A percentile compares a stretch with the other conserved stretches of the same genome.
phyloP scores from a whole-genome alignment of 2,329 filamentous ascomycete species.

The Fusarium sp. region DNA sequence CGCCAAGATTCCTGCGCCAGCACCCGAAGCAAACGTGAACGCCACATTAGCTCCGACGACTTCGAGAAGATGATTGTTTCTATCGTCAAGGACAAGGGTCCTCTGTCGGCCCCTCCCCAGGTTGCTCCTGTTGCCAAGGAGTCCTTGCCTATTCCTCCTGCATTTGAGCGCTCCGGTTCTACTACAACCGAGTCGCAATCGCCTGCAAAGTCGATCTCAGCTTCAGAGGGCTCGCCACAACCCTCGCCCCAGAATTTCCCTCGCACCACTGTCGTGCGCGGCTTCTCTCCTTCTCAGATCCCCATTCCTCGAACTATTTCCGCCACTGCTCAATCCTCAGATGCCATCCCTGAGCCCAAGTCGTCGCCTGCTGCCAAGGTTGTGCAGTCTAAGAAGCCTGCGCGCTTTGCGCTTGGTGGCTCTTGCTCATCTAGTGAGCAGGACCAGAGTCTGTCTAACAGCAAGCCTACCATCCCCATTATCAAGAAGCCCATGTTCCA shows the following conservation, averaged over 20 bases:
- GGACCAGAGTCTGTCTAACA: constrained; percentile 64
- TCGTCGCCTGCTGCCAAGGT: constrained; percentile 73
- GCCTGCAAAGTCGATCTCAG: constrained; percentile 73
- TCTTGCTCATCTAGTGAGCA: constrained; percentile 82
- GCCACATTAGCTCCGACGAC: constrained; percentile 93
- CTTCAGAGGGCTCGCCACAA: constrained; percentile 49
- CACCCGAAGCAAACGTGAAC: constrained; percentile 82
- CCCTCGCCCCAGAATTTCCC: constrained; percentile 50
- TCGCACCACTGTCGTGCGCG: constrained; percentile 76
- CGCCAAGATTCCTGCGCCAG: constrained; percentile 79
- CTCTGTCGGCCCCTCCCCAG: constrained; percentile 61
- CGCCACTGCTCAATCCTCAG: constrained; percentile 68
- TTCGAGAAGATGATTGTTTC: constrained; percentile 94
- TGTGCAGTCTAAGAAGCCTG: constrained; percentile 75
- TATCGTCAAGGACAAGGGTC: constrained; percentile 88
- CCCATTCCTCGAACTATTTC: constrained; percentile 62
- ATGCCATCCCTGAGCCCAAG: constrained; percentile 73
- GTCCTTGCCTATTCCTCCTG: constrained; percentile 52
- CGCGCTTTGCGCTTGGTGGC: constrained; percentile 80
- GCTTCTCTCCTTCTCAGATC: constrained; percentile 84
- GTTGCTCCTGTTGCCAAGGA: constrained; percentile 58
- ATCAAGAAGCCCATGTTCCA: constrained; percentile 64
- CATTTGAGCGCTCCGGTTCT: constrained; percentile 60
- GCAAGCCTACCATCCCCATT: constrained; percentile 51
- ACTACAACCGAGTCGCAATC: constrained; percentile 61